Evolutionary conservation across 2,329 filamentous ascomycete species (phyloP).

Genomic region (Saccharata proteae): DNA sequence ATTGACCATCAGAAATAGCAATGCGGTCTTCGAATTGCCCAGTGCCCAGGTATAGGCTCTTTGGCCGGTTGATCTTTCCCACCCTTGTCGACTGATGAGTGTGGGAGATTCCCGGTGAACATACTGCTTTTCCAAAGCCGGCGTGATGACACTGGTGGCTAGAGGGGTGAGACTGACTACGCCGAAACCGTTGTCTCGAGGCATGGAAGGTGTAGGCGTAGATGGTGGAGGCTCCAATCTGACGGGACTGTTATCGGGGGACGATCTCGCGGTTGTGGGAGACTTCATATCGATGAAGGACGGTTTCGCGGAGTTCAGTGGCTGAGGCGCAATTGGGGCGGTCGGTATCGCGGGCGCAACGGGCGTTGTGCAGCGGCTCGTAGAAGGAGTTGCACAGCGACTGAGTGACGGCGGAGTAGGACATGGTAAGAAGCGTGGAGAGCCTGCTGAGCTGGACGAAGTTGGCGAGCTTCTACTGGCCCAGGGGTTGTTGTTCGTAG

Average conservation of each 20-base stretch:
- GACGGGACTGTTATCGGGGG: slow-evolving; percentile 2
- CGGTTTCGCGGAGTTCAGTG: slow-evolving; percentile 2
- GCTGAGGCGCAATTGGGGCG: slow-evolving; percentile 14
- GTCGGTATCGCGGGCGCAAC: slow-evolving; percentile 25
- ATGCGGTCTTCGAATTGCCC: slow-evolving; percentile 25
- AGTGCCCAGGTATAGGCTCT: slow-evolving; percentile 29
- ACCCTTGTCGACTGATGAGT: slow-evolving; percentile 22
- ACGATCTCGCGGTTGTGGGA: slow-evolving; percentile 1
- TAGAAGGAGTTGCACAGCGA: slow-evolving; percentile 16
- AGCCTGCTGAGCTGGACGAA: slow-evolving; percentile 13
- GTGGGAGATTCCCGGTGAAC: slow-evolving; percentile 24
- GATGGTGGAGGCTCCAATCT: slow-evolving; percentile 6
- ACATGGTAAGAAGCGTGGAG: slow-evolving; percentile 6
- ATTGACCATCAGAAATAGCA: slow-evolving; percentile 26
- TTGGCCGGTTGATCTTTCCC: slow-evolving; percentile 21
- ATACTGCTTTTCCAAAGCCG: slow-evolving; percentile 20
- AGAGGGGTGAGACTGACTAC: slow-evolving; percentile 16
- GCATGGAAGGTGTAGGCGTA: slow-evolving; percentile 21
- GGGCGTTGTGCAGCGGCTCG: slow-evolving; percentile 25
- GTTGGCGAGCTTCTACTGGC: slow-evolving; percentile 18
- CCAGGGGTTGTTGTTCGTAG: slow-evolving; percentile 27
- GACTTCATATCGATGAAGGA: slow-evolving; percentile 6
- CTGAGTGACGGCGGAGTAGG: slow-evolving; percentile 8
- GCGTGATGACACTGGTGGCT: slow-evolving; percentile 25
- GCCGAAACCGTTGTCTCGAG: slow-evolving; percentile 16